Percentiles rank a stretch among this genome's conserved stretches.
Evolutionary conservation across 768 basidiomycete genomes (phyloP).

Genomic region (Sarcodon sp.): DNA sequence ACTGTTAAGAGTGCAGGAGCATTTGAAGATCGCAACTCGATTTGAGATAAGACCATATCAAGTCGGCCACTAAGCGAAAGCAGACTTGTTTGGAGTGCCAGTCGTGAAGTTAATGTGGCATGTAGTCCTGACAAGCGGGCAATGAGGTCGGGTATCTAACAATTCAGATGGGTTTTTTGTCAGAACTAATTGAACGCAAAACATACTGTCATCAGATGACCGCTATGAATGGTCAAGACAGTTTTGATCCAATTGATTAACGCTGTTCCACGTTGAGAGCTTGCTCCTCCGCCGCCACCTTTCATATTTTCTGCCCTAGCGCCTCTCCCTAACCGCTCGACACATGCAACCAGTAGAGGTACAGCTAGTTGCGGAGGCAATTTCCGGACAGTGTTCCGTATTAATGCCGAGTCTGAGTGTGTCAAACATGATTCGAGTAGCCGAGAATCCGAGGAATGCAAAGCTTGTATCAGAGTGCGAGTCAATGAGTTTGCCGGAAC

Average conservation of each 20-base stretch:
- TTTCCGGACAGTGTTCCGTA: constrained; percentile 77
- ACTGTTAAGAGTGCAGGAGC: constrained; percentile 43
- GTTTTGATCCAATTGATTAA: constrained; percentile 72
- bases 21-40: constrained; percentile 74
- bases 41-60: constrained; percentile 89
- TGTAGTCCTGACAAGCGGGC: constrained; percentile 78
- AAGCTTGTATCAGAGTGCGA: constrained; percentile 87
- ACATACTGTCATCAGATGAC: constrained; percentile 88
- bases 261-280: constrained; percentile 59
- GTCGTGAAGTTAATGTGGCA: constrained; percentile 63
- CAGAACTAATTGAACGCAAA: constrained; percentile 1
- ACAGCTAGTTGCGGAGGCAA: constrained; percentile 82
- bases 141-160: constrained; percentile 85
- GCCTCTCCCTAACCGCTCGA: constrained; percentile 77
- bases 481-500: constrained; percentile 80
- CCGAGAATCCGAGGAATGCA: constrained; percentile 87
- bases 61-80: constrained; percentile 80
- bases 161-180: constrained; percentile 4
- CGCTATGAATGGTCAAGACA: constrained; percentile 75
- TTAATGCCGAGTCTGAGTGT: constrained; percentile 70
- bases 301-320: constrained; percentile 60
- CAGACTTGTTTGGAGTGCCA: constrained; percentile 75
- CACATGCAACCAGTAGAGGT: constrained; percentile 75
- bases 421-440: constrained; percentile 79
- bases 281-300: constrained; percentile 69